These are phyloP conservation scores for Ophiostoma tasmaniense DNA, from an alignment of 2,329 filamentous ascomycete genomes.

Conservation along the genomic window DNA sequence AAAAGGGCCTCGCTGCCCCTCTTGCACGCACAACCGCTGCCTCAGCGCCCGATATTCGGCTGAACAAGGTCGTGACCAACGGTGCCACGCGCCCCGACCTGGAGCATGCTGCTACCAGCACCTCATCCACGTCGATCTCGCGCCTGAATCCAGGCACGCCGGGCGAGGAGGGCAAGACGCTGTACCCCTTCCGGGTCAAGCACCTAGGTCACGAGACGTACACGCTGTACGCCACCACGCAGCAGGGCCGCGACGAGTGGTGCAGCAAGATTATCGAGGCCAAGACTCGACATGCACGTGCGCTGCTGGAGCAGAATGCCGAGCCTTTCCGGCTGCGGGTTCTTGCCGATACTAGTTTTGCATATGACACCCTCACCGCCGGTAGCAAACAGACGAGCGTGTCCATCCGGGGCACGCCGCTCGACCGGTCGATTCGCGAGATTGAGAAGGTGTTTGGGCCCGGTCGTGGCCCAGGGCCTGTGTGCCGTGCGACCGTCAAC, in stretches of 20 bases:
- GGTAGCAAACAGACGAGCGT: slow-evolving; percentile 56
- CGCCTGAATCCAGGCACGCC: slow-evolving; percentile 36
- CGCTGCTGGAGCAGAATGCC: slow-evolving; percentile 82
- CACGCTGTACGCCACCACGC: slow-evolving; percentile 74
- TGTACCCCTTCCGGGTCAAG: slow-evolving; percentile 93
- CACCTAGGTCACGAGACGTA: slow-evolving; percentile 92
- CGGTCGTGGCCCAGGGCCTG: slow-evolving; percentile 60
- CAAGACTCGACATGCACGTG: slow-evolving; percentile 86
- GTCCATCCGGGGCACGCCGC: slow-evolving; percentile 78
- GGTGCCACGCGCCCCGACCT: slow-evolving; percentile 46
- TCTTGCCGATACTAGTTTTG: slow-evolving; percentile 85
- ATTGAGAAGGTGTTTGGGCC: slow-evolving; percentile 71
- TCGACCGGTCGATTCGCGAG: slow-evolving; percentile 83
- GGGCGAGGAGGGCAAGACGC: slow-evolving; percentile 66
- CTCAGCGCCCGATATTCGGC: slow-evolving; percentile 44
- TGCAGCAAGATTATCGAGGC: slow-evolving; percentile 88
- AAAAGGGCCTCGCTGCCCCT: slow-evolving; percentile 62
- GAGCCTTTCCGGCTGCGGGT: slow-evolving; percentile 91
- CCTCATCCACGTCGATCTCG: slow-evolving; percentile 51
- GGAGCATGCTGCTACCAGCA: slow-evolving; percentile 59
- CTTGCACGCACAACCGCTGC: slow-evolving; percentile 52
- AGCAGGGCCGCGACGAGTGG: slow-evolving; percentile 75
- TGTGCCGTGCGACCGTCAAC: slow-evolving; percentile 81
- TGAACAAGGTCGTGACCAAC: slow-evolving; percentile 48
- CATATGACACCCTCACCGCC: slow-evolving; percentile 57